Evolutionary conservation across 805 yeast species (phyloP).

Genomic region (Pichia pseudocactophila): DNA sequence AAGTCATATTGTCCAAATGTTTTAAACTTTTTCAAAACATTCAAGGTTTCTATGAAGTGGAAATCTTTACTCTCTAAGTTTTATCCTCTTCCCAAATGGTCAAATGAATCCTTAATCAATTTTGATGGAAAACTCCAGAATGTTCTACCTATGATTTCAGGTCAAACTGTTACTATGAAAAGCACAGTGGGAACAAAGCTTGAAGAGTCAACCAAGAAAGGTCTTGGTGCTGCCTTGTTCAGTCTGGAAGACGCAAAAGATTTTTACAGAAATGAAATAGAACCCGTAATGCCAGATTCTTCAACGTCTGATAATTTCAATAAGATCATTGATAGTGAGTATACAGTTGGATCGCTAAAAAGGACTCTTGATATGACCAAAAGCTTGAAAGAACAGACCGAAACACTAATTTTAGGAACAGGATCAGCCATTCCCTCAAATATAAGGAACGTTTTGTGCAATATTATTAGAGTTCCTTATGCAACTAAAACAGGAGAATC

Average conservation of each 20-base stretch:
- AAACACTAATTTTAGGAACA: slow-evolving; percentile 76
- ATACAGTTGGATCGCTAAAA: slow-evolving; percentile 3
- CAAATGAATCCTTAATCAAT: slow-evolving; percentile 20
- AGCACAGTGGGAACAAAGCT: slow-evolving; percentile 13
- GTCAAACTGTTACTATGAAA: slow-evolving; percentile 19
- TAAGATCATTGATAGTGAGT: slow-evolving; percentile 3
- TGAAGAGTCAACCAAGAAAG: slow-evolving; percentile 3
- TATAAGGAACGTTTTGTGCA: slow-evolving; percentile 77
- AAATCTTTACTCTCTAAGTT: slow-evolving; percentile 39
- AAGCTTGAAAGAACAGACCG: slow-evolving; percentile 43
- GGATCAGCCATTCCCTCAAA: slow-evolving; percentile 87
- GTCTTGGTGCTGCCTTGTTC: slow-evolving; percentile 3
- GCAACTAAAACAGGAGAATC: slow-evolving; percentile 5
- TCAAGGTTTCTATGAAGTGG: slow-evolving; percentile 45
- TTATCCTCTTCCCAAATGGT: slow-evolving; percentile 35
- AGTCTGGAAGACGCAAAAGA: slow-evolving; percentile 18
- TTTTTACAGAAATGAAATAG: slow-evolving; percentile 23
- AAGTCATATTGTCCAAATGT: slow-evolving; percentile 51
- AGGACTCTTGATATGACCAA: slow-evolving; percentile 9
- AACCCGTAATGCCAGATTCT: too few species aligned
- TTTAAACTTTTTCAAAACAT: slow-evolving; percentile 48
- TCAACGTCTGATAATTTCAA: slow-evolving; percentile 4
- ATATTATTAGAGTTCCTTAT: slow-evolving; percentile 63
- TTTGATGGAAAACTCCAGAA: slow-evolving; percentile 17
- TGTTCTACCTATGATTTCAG: slow-evolving; percentile 24